These are phyloP conservation scores for Cyamopsis tetragonoloba DNA, from an alignment of 306 rosid genomes.

Conservation along the genomic window DNA sequence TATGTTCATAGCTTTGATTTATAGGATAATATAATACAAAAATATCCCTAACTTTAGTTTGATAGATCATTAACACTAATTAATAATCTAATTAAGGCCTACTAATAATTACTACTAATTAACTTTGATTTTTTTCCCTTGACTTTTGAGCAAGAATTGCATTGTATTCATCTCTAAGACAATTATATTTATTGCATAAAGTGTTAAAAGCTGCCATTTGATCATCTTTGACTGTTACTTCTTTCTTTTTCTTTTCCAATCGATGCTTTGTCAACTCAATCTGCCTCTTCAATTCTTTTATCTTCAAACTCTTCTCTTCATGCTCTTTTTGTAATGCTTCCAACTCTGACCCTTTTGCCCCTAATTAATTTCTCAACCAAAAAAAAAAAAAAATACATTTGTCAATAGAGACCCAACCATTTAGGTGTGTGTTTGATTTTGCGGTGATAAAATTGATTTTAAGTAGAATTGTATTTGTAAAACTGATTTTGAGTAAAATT, in stretches of 20 bases:
- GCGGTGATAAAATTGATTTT: too few relatives aligned
- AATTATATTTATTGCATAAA: slow-evolving; percentile 37
- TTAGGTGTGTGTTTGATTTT: too few relatives aligned
- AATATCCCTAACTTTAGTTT: neutral
- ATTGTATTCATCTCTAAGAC: slow-evolving; percentile 47
- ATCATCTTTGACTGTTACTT: slow-evolving; percentile 23
- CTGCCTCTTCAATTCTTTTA: slow-evolving; percentile 45
- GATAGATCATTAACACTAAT: neutral
- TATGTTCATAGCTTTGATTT: too few relatives aligned
- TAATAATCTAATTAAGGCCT: neutral
- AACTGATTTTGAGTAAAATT: too few relatives aligned
- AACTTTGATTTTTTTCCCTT: slow-evolving; percentile 28
- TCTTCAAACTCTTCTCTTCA: slow-evolving; percentile 37
- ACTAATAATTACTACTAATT: neutral
- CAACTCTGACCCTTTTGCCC: slow-evolving; percentile 28
- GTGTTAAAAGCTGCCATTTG: slow-evolving; percentile 36
- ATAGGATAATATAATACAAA: too few relatives aligned
- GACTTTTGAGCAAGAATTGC: slow-evolving; percentile 30
- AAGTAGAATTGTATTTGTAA: too few relatives aligned
- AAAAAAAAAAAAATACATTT: neutral
- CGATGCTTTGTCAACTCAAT: slow-evolving; percentile 36
- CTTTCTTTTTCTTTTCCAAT: slow-evolving; percentile 38
- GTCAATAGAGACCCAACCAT: neutral
- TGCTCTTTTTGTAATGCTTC: slow-evolving; percentile 35
- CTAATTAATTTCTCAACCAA: slow-evolving; percentile 16